Evolutionary conservation across 169 alveolate species (phyloP), one percentile per base, ranked within the genome.

Genomic region (Babesia bovis): DNA sequence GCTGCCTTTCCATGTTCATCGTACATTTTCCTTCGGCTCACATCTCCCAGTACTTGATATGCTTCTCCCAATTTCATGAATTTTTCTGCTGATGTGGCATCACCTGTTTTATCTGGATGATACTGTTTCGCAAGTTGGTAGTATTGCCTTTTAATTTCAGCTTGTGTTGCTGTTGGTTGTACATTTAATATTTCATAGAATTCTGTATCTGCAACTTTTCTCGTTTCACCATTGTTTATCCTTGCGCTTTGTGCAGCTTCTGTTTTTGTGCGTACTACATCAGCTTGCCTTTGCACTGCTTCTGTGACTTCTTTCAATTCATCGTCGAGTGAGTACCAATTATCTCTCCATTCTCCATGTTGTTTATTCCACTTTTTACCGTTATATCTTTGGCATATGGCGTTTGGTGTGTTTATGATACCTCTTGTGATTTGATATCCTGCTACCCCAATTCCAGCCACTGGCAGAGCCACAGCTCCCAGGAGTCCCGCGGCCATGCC

Each of bases 41-140:
- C 96, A 66, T 95, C 98, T 17, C 97, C 96, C 42, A 96, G 89
- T 21, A 94, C 96, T 83, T 95, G 98, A 63, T 96, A 95, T 2
- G 98, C 98, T 82, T 90, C 94, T 12, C 95, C 95, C 38, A 90
- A 66, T 55, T 84, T 84, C 40, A 90, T 93, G 70, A 93, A 96
- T 74, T 78, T 82, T 59, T 90, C 93, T 44, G 93, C 89, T 28
- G 97, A 97, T 21, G 82, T 85, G 28, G 88, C 78, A 83, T 94
- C 97, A 25, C 90, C 94, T 70, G 94, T 90, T 72, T 95, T 94
- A 77, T 96, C 98, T 10, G 98, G 98, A 77, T 96, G 98, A 72
- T 88, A 91, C 82, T 92, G 85, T 65, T 90, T 83, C 9, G 98
- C 97, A 32, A 91, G 84, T 65, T 90, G 89, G 69, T 94, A 94